A percentile compares a stretch with the other conserved stretches of the same genome.
phyloP scores from a whole-genome alignment of 495 filamentous ascomycete genomes.

The Zalerion maritima region DNA sequence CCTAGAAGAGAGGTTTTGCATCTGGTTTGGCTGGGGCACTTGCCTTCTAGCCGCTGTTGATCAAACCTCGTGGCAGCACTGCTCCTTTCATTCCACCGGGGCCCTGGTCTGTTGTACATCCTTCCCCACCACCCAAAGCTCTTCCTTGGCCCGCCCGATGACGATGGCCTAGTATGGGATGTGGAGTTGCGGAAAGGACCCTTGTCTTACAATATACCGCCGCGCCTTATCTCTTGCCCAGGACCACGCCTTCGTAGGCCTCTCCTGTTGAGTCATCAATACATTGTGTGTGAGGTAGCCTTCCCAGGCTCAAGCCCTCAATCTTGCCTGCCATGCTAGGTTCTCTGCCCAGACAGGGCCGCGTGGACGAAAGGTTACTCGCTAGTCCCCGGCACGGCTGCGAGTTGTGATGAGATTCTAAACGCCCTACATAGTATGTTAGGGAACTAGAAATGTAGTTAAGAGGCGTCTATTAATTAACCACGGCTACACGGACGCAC shows the following conservation, averaged over 20 bases:
- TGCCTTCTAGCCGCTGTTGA: slow-evolving; percentile 14
- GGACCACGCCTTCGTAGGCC: slow-evolving; percentile 6
- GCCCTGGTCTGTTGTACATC: slow-evolving; percentile 12
- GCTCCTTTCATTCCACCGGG: slow-evolving; percentile 8
- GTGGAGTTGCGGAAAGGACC: too few species aligned
- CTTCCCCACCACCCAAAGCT: slow-evolving; percentile 15
- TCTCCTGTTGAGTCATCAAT: slow-evolving; percentile 3
- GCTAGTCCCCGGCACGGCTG: too few species aligned
- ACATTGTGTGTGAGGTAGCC: slow-evolving; percentile 10
- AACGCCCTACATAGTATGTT: too few species aligned
- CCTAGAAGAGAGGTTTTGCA: too few species aligned
- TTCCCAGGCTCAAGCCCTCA: slow-evolving; percentile 12
- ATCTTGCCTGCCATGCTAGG: slow-evolving; percentile 12
- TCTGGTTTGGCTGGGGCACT: too few species aligned
- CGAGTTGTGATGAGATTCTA: too few species aligned
- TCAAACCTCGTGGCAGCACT: slow-evolving; percentile 14
- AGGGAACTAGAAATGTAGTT: too few species aligned
- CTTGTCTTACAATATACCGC: slow-evolving; percentile 9
- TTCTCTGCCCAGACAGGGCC: slow-evolving; percentile 11
- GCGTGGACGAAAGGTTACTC: slow-evolving; percentile 14
- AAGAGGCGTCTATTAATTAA: too few species aligned
- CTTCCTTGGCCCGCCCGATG: slow-evolving; percentile 14
- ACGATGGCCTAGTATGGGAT: too few species aligned
- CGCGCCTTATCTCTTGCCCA: slow-evolving; percentile 9
- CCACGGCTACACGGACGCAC: too few species aligned